These are phyloP conservation scores for Mortierella sp. DNA, from an alignment of 371 early-diverging fungal species.

Conservation along the genomic window DNA sequence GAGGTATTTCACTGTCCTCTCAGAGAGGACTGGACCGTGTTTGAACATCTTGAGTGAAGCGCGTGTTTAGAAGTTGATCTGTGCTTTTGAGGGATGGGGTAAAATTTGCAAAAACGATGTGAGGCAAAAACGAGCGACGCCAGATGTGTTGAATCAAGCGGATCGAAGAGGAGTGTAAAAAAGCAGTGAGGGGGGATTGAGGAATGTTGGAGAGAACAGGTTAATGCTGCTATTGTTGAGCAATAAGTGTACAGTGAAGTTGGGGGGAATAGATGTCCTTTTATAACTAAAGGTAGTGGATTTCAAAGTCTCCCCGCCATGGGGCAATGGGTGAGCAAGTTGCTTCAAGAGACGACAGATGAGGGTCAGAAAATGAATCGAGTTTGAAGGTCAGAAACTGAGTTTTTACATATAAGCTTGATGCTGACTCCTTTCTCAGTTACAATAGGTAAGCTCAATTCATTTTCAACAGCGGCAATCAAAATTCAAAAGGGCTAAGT, in stretches of 20 bases:
- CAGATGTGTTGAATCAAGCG: not conserved
- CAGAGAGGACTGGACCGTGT: conserved; percentile 9
- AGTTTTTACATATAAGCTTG: conserved; percentile 20
- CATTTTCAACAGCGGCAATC: not conserved
- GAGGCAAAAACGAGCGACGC: not conserved
- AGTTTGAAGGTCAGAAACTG: conserved; percentile 7
- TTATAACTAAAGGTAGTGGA: conserved; percentile 4
- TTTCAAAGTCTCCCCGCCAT: no score
- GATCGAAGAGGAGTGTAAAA: not conserved
- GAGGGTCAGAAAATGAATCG: no score
- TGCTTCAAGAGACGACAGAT: not conserved
- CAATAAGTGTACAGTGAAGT: not conserved
- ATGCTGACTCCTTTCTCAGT: conserved; percentile 32
- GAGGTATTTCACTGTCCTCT: conserved; percentile 31
- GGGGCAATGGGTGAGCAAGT: not conserved
- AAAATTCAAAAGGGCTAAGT: conserved; percentile 15
- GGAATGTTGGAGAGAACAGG: not conserved
- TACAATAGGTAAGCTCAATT: conserved; percentile 9
- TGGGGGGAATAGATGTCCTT: not conserved
- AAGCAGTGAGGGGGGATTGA: not conserved
- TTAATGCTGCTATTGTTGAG: not conserved
- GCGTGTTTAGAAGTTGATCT: not conserved
- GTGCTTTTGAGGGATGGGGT: not conserved
- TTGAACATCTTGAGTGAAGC: conserved; percentile 14
- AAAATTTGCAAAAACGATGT: conserved; percentile 1